A percentile compares a stretch with the other conserved stretches of the same genome.
These are phyloP conservation scores for Blumeria hordei DNA, from an alignment of 2,329 filamentous ascomycete species.

Conservation along the genomic window DNA sequence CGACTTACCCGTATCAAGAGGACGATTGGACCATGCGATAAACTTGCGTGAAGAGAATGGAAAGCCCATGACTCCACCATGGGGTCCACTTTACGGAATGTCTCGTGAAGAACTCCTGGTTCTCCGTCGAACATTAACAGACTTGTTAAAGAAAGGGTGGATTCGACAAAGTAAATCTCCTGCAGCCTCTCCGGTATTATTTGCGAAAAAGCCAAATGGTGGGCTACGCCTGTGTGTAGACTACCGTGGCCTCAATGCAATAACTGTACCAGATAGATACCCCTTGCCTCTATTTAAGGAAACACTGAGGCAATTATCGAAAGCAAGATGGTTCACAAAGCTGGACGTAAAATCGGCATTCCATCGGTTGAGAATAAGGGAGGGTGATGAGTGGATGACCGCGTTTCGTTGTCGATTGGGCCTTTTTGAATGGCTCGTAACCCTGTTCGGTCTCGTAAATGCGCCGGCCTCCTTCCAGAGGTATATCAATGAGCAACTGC, in stretches of 20 bases:
- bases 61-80: not conserved
- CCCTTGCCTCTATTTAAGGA: conserved; percentile 1
- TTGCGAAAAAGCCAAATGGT: not conserved
- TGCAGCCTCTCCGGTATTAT: not conserved
- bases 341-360: not conserved
- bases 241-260: not conserved
- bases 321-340: not conserved
- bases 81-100: not conserved
- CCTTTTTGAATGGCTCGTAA: not conserved
- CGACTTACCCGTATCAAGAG: not conserved
- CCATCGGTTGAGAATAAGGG: not conserved
- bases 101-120: not conserved
- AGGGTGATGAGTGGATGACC: not conserved
- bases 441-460: conserved; percentile 2
- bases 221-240: not conserved
- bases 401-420: not conserved
- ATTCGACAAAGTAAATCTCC: not conserved
- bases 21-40: not conserved
- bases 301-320: not conserved
- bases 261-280: not conserved
- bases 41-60: not conserved
- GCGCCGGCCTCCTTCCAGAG: conserved; percentile 1
- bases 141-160: not conserved
- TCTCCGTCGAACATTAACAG: not conserved
- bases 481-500: not conserved